A percentile compares a stretch with the other conserved stretches of the same genome.
Conservation (phyloP, 805 yeast genomes). For the Metschnikowia borealis region DNA sequence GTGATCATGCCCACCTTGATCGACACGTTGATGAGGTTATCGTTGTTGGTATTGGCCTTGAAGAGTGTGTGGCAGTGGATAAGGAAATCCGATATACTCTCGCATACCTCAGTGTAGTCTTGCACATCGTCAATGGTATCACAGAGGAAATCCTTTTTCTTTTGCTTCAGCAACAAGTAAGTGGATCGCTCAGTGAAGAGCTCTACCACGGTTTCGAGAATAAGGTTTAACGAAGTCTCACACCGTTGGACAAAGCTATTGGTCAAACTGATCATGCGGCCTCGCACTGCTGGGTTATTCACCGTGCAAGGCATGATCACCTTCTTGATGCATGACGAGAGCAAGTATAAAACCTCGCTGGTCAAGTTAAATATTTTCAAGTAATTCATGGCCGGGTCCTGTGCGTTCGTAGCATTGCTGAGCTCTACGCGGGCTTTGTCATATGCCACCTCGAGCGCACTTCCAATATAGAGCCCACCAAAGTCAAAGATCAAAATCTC, state of each 20-base stretch:
- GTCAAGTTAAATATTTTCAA: slow-evolving; percentile 48
- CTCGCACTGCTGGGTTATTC: slow-evolving; percentile 53
- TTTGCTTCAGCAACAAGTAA: slow-evolving; percentile 54
- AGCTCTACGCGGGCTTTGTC: slow-evolving; percentile 37
- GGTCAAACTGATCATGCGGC: slow-evolving; percentile 55
- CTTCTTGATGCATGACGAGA: slow-evolving; percentile 70
- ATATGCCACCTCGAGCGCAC: slow-evolving; percentile 69
- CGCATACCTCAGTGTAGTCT: slow-evolving; percentile 71
- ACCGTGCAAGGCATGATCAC: slow-evolving; percentile 72
- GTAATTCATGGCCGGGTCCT: slow-evolving; percentile 41
- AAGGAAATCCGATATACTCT: slow-evolving; percentile 54
- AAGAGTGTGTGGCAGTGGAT: slow-evolving; percentile 39
- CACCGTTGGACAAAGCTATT: slow-evolving; percentile 57
- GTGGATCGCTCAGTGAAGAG: slow-evolving; percentile 49
- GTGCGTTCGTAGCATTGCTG: slow-evolving; percentile 21
- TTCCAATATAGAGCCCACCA: slow-evolving; percentile 70
- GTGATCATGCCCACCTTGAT: slow-evolving; percentile 55
- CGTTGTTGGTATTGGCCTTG: slow-evolving; percentile 29
- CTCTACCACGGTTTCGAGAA: slow-evolving; percentile 56
- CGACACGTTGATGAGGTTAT: slow-evolving; percentile 49
- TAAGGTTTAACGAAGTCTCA: slow-evolving; percentile 62
- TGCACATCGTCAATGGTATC: slow-evolving; percentile 36
- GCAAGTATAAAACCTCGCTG: slow-evolving; percentile 57
- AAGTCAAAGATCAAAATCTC: slow-evolving; percentile 65
- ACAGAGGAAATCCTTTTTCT: slow-evolving; percentile 63